Percentiles rank a stretch among this genome's conserved stretches.
These are phyloP conservation scores for Microcera coccophila DNA, from an alignment of 2,329 filamentous ascomycete species.

Conservation along the genomic window DNA sequence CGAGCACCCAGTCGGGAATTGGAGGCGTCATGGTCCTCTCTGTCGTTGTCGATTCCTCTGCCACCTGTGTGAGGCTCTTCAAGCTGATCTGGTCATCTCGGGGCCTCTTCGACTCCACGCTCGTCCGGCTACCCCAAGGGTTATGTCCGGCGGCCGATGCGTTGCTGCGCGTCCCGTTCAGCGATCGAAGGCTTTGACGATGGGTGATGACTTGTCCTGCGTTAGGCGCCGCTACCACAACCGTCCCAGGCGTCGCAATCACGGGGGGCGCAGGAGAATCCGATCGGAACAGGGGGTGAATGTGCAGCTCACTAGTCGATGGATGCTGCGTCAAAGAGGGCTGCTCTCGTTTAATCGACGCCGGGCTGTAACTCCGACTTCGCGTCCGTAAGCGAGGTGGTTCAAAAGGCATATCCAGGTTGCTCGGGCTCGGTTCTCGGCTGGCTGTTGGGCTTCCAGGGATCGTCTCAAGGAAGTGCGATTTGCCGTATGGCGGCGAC, in stretches of 20 bases:
- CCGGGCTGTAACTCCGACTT: constrained; percentile 52
- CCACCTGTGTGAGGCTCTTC: constrained; percentile 20
- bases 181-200: constrained; percentile 46
- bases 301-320: constrained; percentile 58
- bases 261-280: constrained; percentile 67
- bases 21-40: constrained; percentile 55
- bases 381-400: constrained; percentile 43
- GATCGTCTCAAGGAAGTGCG: constrained; percentile 65
- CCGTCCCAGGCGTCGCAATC: constrained; percentile 62
- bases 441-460: constrained; percentile 62
- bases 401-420: constrained; percentile 54
- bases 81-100: constrained; percentile 22
- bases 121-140: constrained; percentile 48
- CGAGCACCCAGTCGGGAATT: constrained; percentile 59
- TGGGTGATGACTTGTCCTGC: constrained; percentile 62
- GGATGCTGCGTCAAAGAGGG: constrained; percentile 20
- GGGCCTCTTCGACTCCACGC: constrained; percentile 37
- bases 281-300: constrained; percentile 73
- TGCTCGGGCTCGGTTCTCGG: constrained; percentile 61
- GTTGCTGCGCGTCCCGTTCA: constrained; percentile 53
- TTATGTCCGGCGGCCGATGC: constrained; percentile 46
- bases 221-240: constrained; percentile 66
- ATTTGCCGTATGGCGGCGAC: constrained; percentile 40
- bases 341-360: constrained; percentile 31
- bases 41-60: constrained; percentile 21